Base-by-base conservation (phyloP, 208 protist genomes). In the Borovskyia barvae region DNA sequence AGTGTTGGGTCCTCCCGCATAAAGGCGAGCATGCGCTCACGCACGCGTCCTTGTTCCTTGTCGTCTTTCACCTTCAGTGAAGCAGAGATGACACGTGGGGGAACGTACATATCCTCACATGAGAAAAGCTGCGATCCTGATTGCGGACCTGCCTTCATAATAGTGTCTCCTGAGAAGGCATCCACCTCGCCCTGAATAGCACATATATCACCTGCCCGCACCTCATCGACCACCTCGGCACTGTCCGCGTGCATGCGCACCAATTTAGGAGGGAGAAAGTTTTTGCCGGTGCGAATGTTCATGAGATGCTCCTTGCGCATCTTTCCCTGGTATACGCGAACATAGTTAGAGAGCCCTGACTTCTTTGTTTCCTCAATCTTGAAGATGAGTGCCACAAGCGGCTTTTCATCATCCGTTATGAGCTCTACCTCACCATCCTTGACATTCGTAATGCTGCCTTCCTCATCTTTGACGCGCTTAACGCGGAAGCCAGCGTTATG, bases 271-370 rank as follows among this genome's bases (percentile, higher is more conserved):
- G 99, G 93, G 35, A 97, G 86, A 63, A 94, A 93, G 19, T 58
- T 89, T 70, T 93, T 94, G 28, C 82, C 78, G 14, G 80, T 94
- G 46, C 90, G 85, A 35, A 93, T 79, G 72, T 94, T 95, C 54
- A 90, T 65, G 8, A 92, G 69, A 64, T 96, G 85, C 51, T 94
- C 93, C 67, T 91, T 92, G 50, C 89, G 89, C 59, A 98, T 85
- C 49, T 87, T 94, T 33, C 97, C 98, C 77, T 99, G 97, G 76
- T 99, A 99, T 39, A 99, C 89, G 49, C 98, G 95, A 35, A 99
- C 85, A 77, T 99, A 99, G 30, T 99, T 99, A 25, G 98, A 91
- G 68, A 99, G 85, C 15, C 98, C 98, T 42, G 95, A 97, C 72
- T 90, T 90, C 42, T 92, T 93, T 12, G 88, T 93, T 78, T 98